Percentiles rank a stretch among this genome's conserved stretches.
Conservation (phyloP, 768 basidiomycete genomes). For the Russula brevipes region DNA sequence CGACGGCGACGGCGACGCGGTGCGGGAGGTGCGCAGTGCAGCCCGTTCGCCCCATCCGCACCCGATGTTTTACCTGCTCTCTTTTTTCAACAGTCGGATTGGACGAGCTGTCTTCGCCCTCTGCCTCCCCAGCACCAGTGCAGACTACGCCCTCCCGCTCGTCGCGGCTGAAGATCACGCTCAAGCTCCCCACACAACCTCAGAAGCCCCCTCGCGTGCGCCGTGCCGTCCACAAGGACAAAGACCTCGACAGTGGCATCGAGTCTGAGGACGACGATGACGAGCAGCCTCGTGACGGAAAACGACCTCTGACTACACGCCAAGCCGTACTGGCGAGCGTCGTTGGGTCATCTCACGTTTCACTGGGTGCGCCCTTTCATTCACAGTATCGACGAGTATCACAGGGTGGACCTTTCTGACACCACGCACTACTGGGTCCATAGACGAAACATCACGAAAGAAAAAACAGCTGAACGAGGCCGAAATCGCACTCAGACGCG, state of each 20-base stretch:
- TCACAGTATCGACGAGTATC: neutral
- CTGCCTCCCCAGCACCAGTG: slow-evolving; percentile 23
- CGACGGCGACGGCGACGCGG: slow-evolving; percentile 27
- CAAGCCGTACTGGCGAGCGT: slow-evolving; percentile 71
- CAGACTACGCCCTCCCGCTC: slow-evolving; percentile 28
- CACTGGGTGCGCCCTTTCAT: slow-evolving; percentile 41
- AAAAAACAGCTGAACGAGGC: slow-evolving; percentile 68
- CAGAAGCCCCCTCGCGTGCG: slow-evolving; percentile 21
- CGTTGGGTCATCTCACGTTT: slow-evolving; percentile 63
- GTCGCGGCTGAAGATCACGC: slow-evolving; percentile 55
- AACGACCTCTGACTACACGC: slow-evolving; percentile 39
- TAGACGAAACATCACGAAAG: slow-evolving; percentile 40
- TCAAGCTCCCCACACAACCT: slow-evolving; percentile 46
- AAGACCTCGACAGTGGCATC: slow-evolving; percentile 38
- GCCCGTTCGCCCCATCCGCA: neutral
- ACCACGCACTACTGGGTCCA: neutral
- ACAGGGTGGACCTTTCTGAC: neutral
- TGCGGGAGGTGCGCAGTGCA: slow-evolving; percentile 12
- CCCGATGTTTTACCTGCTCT: neutral
- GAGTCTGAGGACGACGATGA: slow-evolving; percentile 36
- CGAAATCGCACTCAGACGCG: slow-evolving; percentile 66
- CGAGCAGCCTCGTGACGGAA: slow-evolving; percentile 30
- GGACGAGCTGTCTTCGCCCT: slow-evolving; percentile 25
- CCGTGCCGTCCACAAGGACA: slow-evolving; percentile 26
- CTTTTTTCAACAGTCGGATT: slow-evolving; percentile 19